Percentiles rank a stretch among this genome's conserved stretches.
phyloP scores from a whole-genome alignment of 78 protist species.

The Dictyostelium firmibasis region DNA sequence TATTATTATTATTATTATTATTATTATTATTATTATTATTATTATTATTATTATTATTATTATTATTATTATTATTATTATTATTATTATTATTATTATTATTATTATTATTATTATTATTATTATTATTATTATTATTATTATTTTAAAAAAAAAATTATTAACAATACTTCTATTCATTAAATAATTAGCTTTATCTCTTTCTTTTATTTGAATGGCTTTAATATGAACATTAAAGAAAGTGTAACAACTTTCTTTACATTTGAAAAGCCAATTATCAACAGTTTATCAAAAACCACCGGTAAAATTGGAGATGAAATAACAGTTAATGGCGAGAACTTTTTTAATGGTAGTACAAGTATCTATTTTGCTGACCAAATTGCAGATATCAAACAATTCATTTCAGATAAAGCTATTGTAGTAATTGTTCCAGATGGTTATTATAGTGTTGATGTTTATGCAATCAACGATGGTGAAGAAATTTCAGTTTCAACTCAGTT shows the following conservation, averaged over 20 bases:
- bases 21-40: too few species aligned
- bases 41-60: too few species aligned
- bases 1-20: too few species aligned
- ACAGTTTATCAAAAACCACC: background rate
- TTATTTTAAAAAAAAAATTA: too few species aligned
- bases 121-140: too few species aligned
- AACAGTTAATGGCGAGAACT: background rate
- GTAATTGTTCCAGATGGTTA: background rate
- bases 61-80: too few species aligned
- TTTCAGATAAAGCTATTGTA: background rate
- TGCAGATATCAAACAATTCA: too few species aligned
- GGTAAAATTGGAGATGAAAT: background rate
- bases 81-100: too few species aligned
- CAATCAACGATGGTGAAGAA: background rate
- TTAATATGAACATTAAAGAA: background rate
- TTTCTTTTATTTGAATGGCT: background rate
- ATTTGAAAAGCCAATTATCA: background rate
- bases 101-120: background rate
- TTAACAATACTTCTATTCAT: too few species aligned
- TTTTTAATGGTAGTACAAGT: background rate
- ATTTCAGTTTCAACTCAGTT: background rate
- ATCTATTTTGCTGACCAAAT: background rate
- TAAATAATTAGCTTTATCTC: background rate
- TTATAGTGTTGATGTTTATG: background rate
- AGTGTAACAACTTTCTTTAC: background rate